Percentiles rank a stretch among this genome's conserved stretches.
phyloP scores from a whole-genome alignment of 495 filamentous ascomycete genomes.

The Ascodesmis nigricans region DNA sequence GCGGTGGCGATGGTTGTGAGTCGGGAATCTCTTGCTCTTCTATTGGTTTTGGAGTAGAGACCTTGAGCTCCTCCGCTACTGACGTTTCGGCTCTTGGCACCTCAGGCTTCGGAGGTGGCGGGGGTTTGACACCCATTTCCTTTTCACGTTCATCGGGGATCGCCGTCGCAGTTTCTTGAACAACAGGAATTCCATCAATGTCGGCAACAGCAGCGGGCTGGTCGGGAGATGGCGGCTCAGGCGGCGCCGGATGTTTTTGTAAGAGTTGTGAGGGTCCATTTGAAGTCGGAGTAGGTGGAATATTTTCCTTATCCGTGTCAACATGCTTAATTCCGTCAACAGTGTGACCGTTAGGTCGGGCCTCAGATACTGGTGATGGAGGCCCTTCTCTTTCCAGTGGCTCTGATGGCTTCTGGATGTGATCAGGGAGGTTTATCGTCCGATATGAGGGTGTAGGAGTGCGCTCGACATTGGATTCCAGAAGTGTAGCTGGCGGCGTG shows the following conservation, averaged over 20 bases:
- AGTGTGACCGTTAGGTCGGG: too few species aligned
- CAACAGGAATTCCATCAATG: conserved; percentile 11
- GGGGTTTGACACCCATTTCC: conserved; percentile 9
- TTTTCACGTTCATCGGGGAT: conserved; percentile 11
- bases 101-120: conserved; percentile 10
- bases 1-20: conserved; percentile 3
- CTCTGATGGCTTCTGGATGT: neutral
- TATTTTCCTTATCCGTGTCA: too few species aligned
- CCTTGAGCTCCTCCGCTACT: too few species aligned
- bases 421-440: too few species aligned
- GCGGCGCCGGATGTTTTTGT: neutral
- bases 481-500: neutral
- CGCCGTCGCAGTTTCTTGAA: conserved; percentile 11
- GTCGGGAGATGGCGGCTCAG: conserved; percentile 3
- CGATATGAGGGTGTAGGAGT: neutral
- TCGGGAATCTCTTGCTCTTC: conserved; percentile 5
- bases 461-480: neutral
- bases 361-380: conserved; percentile 1
- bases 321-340: too few species aligned
- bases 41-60: neutral
- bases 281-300: neutral
- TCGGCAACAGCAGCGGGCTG: conserved; percentile 7
- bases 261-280: neutral
- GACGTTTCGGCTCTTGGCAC: neutral
- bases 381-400: neutral